These are phyloP conservation scores for Penicillium dipodomyicola DNA, from an alignment of 495 filamentous ascomycete species.

Conservation along the genomic window DNA sequence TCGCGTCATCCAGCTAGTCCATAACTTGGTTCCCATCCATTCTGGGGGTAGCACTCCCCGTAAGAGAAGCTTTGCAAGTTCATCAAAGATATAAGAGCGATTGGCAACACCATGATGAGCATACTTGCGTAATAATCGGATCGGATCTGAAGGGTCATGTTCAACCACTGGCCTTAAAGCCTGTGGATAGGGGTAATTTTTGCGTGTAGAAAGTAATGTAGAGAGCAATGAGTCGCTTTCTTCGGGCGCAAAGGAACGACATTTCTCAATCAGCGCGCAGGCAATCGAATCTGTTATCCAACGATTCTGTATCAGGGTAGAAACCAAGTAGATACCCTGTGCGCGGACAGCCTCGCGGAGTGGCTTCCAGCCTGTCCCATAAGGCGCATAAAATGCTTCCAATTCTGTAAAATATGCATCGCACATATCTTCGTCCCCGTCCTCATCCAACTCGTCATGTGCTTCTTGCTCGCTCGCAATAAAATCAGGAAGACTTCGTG, in stretches of 20 bases:
- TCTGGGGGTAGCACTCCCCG: conserved; percentile 42
- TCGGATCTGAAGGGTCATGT: conserved; percentile 22
- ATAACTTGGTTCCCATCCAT: conserved; percentile 48
- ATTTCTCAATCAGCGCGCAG: conserved; percentile 37
- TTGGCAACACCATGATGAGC: conserved; percentile 17
- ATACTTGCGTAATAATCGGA: conserved; percentile 36
- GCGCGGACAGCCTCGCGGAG: conserved; percentile 63
- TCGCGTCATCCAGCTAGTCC: conserved; percentile 44
- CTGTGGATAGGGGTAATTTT: conserved; percentile 30
- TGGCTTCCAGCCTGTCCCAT: conserved; percentile 59
- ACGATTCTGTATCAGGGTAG: conserved; percentile 50
- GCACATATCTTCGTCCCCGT: conserved; percentile 46
- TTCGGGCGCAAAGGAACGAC: conserved; percentile 35
- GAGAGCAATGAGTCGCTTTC: conserved; percentile 40
- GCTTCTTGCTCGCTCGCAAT: conserved; percentile 58
- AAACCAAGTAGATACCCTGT: conserved; percentile 61
- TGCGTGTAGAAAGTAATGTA: conserved; percentile 28
- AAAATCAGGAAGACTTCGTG: conserved; percentile 61
- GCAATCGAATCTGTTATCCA: conserved; percentile 38
- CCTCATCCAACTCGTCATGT: conserved; percentile 51
- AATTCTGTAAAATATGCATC: conserved; percentile 64
- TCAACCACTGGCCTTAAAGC: conserved; percentile 30
- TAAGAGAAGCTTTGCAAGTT: conserved; percentile 40
- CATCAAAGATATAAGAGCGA: conserved; percentile 38
- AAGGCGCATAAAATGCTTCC: conserved; percentile 55